Evolutionary conservation across 2,329 filamentous ascomycete species (phyloP).

Genomic region (Talaromyces sp.): DNA sequence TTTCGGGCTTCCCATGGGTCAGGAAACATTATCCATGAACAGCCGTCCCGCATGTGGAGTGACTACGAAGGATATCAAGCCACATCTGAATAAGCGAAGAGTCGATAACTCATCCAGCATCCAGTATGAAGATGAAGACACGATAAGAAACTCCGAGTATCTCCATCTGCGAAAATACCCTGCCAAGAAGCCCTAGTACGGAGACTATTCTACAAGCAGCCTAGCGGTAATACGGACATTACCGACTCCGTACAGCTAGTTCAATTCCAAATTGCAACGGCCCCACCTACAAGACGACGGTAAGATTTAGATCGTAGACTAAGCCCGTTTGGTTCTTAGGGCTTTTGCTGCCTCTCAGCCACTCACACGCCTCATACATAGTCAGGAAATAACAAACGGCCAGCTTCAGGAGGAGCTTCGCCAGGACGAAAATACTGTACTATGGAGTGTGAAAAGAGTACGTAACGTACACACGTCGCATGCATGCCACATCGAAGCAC

Average conservation of each 20-base stretch:
- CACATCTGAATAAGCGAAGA: background rate
- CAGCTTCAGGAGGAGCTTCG: background rate
- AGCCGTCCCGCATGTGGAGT: background rate
- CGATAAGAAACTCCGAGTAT: background rate
- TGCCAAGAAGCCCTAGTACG: background rate
- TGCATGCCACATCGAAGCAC: background rate
- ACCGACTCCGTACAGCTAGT: background rate
- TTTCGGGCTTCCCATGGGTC: background rate
- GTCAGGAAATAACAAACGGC: background rate
- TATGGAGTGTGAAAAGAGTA: background rate
- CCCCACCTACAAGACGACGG: background rate
- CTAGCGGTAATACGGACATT: background rate
- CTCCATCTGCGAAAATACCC: background rate
- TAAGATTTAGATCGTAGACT: background rate
- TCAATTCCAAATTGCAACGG: background rate
- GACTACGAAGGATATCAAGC: background rate
- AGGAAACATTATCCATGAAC: background rate
- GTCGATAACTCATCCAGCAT: background rate
- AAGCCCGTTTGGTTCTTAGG: background rate
- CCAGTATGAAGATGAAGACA: too few relatives aligned
- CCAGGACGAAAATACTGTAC: background rate
- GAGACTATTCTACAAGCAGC: background rate
- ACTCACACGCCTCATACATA: background rate
- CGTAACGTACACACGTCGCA: background rate
- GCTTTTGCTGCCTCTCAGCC: background rate